Conservation (phyloP, 352 stramenopile genomes). For the Globisporangium iwayamae region DNA sequence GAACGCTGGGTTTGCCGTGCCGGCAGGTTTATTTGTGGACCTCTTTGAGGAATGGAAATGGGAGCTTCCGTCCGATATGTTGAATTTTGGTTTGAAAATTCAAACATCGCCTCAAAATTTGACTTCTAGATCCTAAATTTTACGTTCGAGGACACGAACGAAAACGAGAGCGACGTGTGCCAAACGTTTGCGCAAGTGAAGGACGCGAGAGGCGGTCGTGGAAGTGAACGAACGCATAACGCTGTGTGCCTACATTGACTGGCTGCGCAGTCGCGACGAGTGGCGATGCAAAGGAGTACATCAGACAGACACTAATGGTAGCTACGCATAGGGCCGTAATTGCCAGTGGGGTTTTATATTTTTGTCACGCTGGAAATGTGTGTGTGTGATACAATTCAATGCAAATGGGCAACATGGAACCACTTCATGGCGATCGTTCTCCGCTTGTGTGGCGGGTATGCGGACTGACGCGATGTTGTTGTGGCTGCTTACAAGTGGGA, state of each 20-base stretch:
- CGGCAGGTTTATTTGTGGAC: conserved; percentile 2
- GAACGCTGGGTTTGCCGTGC: not conserved
- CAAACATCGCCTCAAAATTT: not conserved
- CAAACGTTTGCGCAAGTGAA: no score
- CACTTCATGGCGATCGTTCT: not conserved
- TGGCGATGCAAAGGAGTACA: no score
- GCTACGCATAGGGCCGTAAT: not conserved
- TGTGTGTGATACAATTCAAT: not conserved
- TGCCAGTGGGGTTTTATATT: not conserved
- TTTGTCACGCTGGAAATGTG: not conserved
- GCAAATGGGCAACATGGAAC: not conserved
- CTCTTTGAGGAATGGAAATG: not conserved
- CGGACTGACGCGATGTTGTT: not conserved
- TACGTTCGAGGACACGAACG: no score
- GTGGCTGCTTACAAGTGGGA: conserved; percentile 38
- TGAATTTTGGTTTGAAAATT: not conserved
- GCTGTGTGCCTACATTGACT: no score
- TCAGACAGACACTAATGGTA: no score
- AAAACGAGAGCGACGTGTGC: no score
- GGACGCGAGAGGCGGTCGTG: no score
- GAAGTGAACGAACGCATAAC: no score
- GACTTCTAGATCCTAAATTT: not conserved
- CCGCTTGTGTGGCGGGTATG: not conserved
- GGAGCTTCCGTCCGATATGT: not conserved
- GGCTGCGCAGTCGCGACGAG: no score